Evolutionary conservation across 2,329 filamentous ascomycete species (phyloP).

Genomic region (Huntiella omanensis): DNA sequence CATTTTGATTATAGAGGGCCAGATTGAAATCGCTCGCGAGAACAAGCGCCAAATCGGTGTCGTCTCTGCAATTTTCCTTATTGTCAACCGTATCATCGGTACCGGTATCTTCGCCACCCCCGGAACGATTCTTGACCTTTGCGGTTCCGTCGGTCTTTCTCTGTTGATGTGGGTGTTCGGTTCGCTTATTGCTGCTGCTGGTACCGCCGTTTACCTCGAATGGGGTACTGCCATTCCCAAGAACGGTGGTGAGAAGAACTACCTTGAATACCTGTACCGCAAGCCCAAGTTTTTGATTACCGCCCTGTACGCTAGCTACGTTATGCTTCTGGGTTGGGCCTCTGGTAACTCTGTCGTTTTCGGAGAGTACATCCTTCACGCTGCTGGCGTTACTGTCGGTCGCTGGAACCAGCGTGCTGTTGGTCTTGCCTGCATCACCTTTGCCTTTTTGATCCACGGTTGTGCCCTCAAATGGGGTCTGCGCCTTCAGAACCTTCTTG

Average conservation of each 20-base stretch:
- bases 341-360: constrained; percentile 51
- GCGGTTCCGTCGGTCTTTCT: constrained; percentile 41
- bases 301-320: constrained; percentile 40
- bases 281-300: constrained; percentile 42
- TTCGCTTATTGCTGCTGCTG: constrained; percentile 40
- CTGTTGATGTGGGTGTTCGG: constrained; percentile 45
- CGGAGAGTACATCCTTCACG: constrained; percentile 50
- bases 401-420: constrained; percentile 50
- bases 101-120: constrained; percentile 50
- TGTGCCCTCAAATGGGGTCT: constrained; percentile 46
- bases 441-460: constrained; percentile 47
- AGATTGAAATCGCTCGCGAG: constrained; percentile 23
- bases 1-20: constrained; percentile 13
- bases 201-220: constrained; percentile 46
- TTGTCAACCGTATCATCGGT: constrained; percentile 48
- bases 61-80: constrained; percentile 35
- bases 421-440: constrained; percentile 46
- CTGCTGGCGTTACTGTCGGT: constrained; percentile 39
- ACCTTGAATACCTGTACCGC: constrained; percentile 45
- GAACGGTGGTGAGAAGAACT: constrained; percentile 49
- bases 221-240: constrained; percentile 45
- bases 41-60: constrained; percentile 37
- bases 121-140: constrained; percentile 34
- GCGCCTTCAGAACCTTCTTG: constrained; percentile 46
- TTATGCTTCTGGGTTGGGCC: constrained; percentile 45